phyloP scores from a whole-genome alignment of 2,329 filamentous ascomycete species.

The Talaromyces islandicus region DNA sequence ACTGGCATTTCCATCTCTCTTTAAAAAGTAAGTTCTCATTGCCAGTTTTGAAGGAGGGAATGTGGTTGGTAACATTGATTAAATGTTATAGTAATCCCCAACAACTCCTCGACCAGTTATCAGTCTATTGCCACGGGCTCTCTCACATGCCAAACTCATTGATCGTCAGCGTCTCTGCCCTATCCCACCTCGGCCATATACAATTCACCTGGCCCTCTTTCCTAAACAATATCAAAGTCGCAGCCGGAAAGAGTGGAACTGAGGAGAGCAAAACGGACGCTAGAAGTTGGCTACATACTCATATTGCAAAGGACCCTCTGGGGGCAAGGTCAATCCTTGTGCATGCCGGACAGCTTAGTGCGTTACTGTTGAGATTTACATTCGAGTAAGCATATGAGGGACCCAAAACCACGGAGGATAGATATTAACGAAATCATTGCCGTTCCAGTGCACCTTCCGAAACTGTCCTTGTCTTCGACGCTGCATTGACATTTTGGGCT shows the following conservation, averaged over 20 bases:
- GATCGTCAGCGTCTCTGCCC: constrained; percentile 13
- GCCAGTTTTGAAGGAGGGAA: not conserved
- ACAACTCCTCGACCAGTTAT: constrained; percentile 11
- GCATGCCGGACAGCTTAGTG: constrained; percentile 11
- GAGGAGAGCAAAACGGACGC: constrained; percentile 11
- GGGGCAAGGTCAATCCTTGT: constrained; percentile 12
- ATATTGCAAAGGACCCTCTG: constrained; percentile 9
- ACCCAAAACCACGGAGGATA: not conserved
- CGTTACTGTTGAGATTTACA: constrained; percentile 12
- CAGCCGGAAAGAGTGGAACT: constrained; percentile 12
- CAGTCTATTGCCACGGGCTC: constrained; percentile 10
- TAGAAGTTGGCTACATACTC: constrained; percentile 9
- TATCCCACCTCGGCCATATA: constrained; percentile 13
- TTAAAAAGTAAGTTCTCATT: constrained; percentile 10
- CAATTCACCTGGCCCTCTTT: constrained; percentile 14
- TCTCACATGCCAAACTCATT: constrained; percentile 13
- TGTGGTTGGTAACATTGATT: not conserved
- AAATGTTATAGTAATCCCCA: constrained; percentile 10
- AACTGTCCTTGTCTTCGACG: constrained; percentile 12
- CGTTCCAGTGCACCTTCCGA: constrained; percentile 7
- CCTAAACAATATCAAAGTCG: constrained; percentile 13
- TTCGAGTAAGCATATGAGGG: constrained; percentile 9
- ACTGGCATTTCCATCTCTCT: constrained; percentile 10
- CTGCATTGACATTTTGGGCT: constrained; percentile 12
- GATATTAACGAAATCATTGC: not conserved